A percentile compares a stretch with the other conserved stretches of the same genome.
These are phyloP conservation scores for Vitis labrusca DNA, from an alignment of 164 flowering plant species.

Conservation along the genomic window DNA sequence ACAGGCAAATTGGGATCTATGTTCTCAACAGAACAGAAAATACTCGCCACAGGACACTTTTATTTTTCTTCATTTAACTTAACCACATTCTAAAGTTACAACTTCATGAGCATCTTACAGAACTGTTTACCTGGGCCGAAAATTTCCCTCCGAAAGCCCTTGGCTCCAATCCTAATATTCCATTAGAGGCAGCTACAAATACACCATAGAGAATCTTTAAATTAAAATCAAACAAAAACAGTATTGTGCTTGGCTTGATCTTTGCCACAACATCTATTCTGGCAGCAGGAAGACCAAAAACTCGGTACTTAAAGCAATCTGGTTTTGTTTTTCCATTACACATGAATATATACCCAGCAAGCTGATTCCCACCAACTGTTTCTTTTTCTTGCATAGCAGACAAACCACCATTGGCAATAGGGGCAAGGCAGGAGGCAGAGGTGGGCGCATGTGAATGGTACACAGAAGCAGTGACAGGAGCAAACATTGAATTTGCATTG, in stretches of 20 bases:
- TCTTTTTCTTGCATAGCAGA: not conserved
- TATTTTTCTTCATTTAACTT: too few relatives aligned
- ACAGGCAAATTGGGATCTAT: too few relatives aligned
- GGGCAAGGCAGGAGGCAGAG: too few relatives aligned
- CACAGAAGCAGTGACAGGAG: too few relatives aligned
- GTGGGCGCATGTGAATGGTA: too few relatives aligned
- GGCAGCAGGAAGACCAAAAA: constrained; percentile 40
- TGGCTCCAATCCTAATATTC: constrained; percentile 22
- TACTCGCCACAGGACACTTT: too few relatives aligned
- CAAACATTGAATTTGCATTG: too few relatives aligned
- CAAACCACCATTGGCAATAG: too few relatives aligned
- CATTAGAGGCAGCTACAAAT: constrained; percentile 27
- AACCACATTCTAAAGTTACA: not conserved
- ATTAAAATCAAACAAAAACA: constrained; percentile 35
- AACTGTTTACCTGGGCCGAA: constrained; percentile 34
- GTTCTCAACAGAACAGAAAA: too few relatives aligned
- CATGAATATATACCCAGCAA: constrained; percentile 37
- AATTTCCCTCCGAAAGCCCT: constrained; percentile 39
- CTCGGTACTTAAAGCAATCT: constrained; percentile 36
- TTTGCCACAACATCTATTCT: constrained; percentile 28
- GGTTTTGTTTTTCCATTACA: constrained; percentile 40
- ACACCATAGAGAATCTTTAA: constrained; percentile 40
- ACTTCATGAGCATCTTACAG: not conserved
- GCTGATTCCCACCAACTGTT: not conserved
- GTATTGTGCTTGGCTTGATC: constrained; percentile 25